phyloP scores from a whole-genome alignment of 2,329 filamentous ascomycete species.

The Elsinoe ampelina region DNA sequence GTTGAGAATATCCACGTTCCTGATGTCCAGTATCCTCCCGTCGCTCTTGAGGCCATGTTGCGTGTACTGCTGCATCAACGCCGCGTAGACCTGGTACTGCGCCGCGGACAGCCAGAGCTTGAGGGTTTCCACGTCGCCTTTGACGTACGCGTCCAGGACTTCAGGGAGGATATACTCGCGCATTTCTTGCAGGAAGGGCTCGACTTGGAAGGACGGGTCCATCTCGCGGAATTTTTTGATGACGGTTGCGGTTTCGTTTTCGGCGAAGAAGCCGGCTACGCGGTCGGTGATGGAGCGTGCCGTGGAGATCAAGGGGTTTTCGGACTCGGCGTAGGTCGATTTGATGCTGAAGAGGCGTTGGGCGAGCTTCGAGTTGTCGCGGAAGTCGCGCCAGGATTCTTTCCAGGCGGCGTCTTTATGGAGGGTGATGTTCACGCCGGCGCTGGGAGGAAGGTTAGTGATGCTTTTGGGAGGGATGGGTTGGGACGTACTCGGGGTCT shows the following conservation, averaged over 20 bases:
- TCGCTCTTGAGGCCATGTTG: constrained; percentile 89
- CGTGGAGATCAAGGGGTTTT: constrained; percentile 89
- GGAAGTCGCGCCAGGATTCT: constrained; percentile 95
- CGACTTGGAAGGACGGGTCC: constrained; percentile 89
- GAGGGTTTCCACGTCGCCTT: constrained; percentile 81
- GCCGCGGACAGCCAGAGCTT: constrained; percentile 94
- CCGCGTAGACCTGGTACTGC: constrained; percentile 92
- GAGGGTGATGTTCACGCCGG: constrained; percentile 84
- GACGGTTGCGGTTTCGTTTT: constrained; percentile 95
- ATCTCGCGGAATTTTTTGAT: constrained; percentile 97
- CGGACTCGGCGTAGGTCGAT: constrained; percentile 85
- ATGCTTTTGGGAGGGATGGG: background rate
- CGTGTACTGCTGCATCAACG: constrained; percentile 93
- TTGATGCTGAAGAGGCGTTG: constrained; percentile 83
- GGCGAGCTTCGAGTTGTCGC: constrained; percentile 78
- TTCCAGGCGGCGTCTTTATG: constrained; percentile 98
- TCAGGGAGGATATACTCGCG: constrained; percentile 97
- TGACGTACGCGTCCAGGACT: constrained; percentile 95
- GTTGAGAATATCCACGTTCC: constrained; percentile 79
- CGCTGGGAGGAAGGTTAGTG: constrained; percentile 47
- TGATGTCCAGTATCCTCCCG: constrained; percentile 88
- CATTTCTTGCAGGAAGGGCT: constrained; percentile 89
- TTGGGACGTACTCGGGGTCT: constrained; percentile 67
- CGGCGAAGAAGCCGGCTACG: constrained; percentile 90
- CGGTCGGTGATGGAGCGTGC: constrained; percentile 89